Conservation (phyloP, 768 basidiomycete genomes). For the Tylopilus plumbeoviolaceoides region DNA sequence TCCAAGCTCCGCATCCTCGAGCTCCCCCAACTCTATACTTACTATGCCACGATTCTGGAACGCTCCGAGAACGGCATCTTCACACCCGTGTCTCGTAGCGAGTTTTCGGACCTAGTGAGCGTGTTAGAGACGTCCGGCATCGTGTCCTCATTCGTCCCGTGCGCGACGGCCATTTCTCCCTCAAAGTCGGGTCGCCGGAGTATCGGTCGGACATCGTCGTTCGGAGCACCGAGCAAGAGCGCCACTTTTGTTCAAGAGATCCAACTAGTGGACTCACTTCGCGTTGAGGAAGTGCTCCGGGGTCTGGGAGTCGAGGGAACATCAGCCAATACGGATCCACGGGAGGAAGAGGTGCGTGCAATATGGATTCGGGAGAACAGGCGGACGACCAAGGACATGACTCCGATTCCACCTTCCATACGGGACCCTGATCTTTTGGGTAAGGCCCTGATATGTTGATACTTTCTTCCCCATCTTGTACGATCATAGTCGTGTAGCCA, state of each 20-base stretch:
- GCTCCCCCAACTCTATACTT: constrained; percentile 56
- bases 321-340: constrained; percentile 29
- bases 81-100: constrained; percentile 65
- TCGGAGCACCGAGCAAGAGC: constrained; percentile 34
- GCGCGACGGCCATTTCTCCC: constrained; percentile 33
- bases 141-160: constrained; percentile 37
- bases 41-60: constrained; percentile 57
- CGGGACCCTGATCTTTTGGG: constrained; percentile 21
- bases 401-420: constrained; percentile 12
- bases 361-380: constrained; percentile 41
- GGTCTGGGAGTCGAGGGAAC: constrained; percentile 47
- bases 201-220: constrained; percentile 57
- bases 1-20: constrained; percentile 46
- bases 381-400: constrained; percentile 36
- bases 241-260: constrained; percentile 40
- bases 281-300: constrained; percentile 65
- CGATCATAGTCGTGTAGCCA: constrained; percentile 4
- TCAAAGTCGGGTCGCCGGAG: constrained; percentile 48
- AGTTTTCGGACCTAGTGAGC: constrained; percentile 68
- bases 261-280: constrained; percentile 56
- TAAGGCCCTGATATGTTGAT: constrained; percentile 35
- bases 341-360: constrained; percentile 40
- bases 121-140: constrained; percentile 74
- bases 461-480: constrained; percentile 5
- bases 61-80: constrained; percentile 55